Conservation (phyloP, 192 early-diverging fungal genomes). For the Gaertneriomyces sp. region DNA sequence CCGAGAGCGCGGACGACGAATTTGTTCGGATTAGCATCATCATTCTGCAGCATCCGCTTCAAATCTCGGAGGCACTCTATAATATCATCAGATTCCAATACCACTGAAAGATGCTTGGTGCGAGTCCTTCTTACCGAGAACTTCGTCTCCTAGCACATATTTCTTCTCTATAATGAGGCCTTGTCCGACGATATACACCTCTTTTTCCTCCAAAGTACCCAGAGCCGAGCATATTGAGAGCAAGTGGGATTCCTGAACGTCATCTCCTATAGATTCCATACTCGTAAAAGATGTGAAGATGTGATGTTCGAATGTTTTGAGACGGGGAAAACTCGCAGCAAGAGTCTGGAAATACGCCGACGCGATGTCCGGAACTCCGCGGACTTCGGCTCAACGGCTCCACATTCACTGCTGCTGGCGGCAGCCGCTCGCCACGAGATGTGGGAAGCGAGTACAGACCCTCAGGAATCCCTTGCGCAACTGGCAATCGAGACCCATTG, state of each 20-base stretch:
- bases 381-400: too few relatives aligned
- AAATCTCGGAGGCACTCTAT: slow-evolving; percentile 82
- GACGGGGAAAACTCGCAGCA: too few relatives aligned
- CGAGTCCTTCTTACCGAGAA: slow-evolving; percentile 50
- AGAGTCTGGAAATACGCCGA: too few relatives aligned
- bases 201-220: slow-evolving; percentile 66
- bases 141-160: slow-evolving; percentile 82
- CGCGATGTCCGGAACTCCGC: too few relatives aligned
- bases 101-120: background rate
- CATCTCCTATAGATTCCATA: background rate
- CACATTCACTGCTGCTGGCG: too few relatives aligned
- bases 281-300: too few relatives aligned
- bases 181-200: slow-evolving; percentile 25
- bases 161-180: slow-evolving; percentile 34
- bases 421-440: too few relatives aligned
- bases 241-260: slow-evolving; percentile 39
- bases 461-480: too few relatives aligned
- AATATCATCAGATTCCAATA: background rate
- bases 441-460: too few relatives aligned
- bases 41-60: slow-evolving; percentile 76
- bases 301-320: too few relatives aligned
- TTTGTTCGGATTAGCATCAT: slow-evolving; percentile 46
- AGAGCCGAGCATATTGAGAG: slow-evolving; percentile 79
- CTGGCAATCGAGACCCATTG: too few relatives aligned
- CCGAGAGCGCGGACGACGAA: slow-evolving; percentile 61